Percentiles rank a stretch among this genome's conserved stretches.
Evolutionary conservation across 164 flowering plant species (phyloP).

Genomic region (Tetracentron sinense): DNA sequence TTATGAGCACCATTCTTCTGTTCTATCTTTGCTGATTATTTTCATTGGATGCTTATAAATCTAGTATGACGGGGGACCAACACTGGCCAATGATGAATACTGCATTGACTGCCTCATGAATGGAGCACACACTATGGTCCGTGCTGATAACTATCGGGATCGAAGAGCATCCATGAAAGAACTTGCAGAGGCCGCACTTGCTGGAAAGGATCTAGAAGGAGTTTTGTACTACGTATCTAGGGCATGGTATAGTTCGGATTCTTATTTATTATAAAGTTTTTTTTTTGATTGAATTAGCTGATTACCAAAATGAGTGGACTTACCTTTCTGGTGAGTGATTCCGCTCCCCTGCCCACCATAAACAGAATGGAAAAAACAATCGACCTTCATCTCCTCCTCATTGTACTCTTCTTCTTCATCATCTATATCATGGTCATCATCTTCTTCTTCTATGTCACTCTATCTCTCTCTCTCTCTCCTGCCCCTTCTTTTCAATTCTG

Average conservation of each 20-base stretch:
- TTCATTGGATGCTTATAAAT: background rate
- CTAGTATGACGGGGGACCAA: conserved; percentile 64
- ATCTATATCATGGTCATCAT: too few species aligned
- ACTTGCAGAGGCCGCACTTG: conserved; percentile 66
- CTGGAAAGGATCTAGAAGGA: conserved; percentile 67
- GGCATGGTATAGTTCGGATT: conserved; percentile 51
- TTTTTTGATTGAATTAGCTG: background rate
- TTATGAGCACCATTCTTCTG: background rate
- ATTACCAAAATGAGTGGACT: too few species aligned
- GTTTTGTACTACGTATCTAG: conserved; percentile 59
- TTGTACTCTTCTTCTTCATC: too few species aligned
- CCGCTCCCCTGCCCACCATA: too few species aligned
- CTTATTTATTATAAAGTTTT: background rate
- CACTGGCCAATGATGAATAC: conserved; percentile 45
- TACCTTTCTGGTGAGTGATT: too few species aligned
- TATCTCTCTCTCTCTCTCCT: too few species aligned
- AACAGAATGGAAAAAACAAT: too few species aligned
- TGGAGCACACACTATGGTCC: conserved; percentile 44
- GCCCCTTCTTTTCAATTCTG: too few species aligned
- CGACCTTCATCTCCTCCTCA: too few species aligned
- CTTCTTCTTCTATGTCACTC: too few species aligned
- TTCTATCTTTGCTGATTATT: conserved; percentile 5
- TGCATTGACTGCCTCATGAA: conserved; percentile 71
- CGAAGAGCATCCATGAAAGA: conserved; percentile 66
- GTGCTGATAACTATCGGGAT: conserved; percentile 67